Evolutionary conservation across 202 grass and related monocot species (phyloP).

Genomic region (Brachypodium distachyon): DNA sequence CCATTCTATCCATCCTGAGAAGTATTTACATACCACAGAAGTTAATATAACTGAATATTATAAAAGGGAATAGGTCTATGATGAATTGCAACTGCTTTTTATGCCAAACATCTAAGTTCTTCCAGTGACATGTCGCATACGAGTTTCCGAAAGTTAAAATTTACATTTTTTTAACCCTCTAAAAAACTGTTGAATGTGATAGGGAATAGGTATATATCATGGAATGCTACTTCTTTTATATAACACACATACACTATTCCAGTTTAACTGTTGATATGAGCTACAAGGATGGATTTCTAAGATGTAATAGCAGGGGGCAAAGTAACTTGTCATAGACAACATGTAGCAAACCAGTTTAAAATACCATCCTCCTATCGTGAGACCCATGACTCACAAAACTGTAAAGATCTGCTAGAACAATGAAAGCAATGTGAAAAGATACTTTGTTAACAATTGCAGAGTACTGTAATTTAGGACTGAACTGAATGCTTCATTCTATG

Average conservation of each 20-base stretch:
- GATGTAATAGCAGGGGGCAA: background rate
- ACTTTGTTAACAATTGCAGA: background rate
- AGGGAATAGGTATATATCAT: background rate
- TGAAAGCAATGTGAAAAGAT: background rate
- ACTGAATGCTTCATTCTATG: background rate
- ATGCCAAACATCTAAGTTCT: background rate
- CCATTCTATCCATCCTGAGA: constrained; percentile 97
- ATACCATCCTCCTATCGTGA: background rate
- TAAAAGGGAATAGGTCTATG: background rate
- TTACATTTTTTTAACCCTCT: background rate
- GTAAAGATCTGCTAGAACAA: background rate
- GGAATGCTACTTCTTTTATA: background rate
- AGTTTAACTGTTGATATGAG: background rate
- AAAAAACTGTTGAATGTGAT: background rate
- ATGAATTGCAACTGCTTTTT: background rate
- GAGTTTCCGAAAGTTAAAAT: background rate
- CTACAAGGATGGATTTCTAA: background rate
- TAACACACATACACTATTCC: background rate
- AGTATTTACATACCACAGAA: background rate
- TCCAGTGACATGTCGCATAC: background rate
- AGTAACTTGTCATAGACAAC: background rate
- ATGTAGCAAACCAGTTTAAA: background rate
- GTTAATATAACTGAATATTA: background rate
- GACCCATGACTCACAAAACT: background rate
- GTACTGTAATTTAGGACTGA: background rate